These are phyloP conservation scores for Hypoxylon rickii DNA, from an alignment of 495 filamentous ascomycete genomes.

Conservation along the genomic window DNA sequence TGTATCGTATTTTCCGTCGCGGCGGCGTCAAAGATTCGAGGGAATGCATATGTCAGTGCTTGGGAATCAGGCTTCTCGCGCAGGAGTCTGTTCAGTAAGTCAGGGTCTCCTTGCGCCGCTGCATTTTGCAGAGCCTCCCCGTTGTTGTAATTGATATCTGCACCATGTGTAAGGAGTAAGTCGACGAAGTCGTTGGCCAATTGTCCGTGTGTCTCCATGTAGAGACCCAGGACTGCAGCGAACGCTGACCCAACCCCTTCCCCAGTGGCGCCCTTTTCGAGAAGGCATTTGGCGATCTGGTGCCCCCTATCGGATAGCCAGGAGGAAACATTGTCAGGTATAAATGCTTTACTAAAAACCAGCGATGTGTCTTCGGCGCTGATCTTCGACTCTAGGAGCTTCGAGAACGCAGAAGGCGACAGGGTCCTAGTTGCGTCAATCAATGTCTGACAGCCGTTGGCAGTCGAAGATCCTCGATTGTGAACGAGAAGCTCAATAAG, in stretches of 20 bases:
- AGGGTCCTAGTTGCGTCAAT: slow-evolving; percentile 46
- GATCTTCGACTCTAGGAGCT: slow-evolving; percentile 42
- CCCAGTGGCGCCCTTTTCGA: slow-evolving; percentile 49
- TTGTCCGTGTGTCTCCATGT: slow-evolving; percentile 36
- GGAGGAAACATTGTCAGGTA: slow-evolving; percentile 28
- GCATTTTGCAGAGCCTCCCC: slow-evolving; percentile 49
- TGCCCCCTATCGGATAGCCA: slow-evolving; percentile 49
- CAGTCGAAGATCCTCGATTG: slow-evolving; percentile 47
- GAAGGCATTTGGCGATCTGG: slow-evolving; percentile 43
- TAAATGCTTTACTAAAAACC: slow-evolving; percentile 46
- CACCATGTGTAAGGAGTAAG: slow-evolving; percentile 42
- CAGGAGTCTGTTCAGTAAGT: slow-evolving; percentile 45
- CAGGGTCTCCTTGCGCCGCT: slow-evolving; percentile 43
- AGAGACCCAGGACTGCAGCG: slow-evolving; percentile 40
- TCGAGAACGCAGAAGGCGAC: slow-evolving; percentile 39
- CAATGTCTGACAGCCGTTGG: slow-evolving; percentile 50
- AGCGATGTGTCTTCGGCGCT: slow-evolving; percentile 44
- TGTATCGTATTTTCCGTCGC: slow-evolving; percentile 44
- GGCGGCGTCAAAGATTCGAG: slow-evolving; percentile 45
- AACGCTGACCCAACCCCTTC: slow-evolving; percentile 45
- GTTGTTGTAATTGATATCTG: slow-evolving; percentile 47
- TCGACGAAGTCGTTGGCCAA: slow-evolving; percentile 43
- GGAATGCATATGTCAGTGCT: slow-evolving; percentile 48
- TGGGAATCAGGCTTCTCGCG: slow-evolving; percentile 43
- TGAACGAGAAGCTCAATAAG: slow-evolving; percentile 46